These are phyloP conservation scores for Nitzschia palea DNA, from an alignment of 108 stramenopile genomes.

Conservation along the genomic window DNA sequence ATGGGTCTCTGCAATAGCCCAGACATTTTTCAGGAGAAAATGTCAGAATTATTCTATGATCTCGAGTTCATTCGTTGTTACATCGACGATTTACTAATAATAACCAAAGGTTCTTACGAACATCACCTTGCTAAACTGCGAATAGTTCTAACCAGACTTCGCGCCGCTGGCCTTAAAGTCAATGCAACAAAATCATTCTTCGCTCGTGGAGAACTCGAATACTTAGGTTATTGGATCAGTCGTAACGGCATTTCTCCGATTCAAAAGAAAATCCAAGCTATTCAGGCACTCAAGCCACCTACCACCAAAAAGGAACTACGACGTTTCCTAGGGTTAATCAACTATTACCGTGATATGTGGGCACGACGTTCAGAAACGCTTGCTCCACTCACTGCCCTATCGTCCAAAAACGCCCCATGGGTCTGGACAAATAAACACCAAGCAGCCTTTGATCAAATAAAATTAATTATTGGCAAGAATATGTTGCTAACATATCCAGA, in stretches of 20 bases:
- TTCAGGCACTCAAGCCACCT: slow-evolving; percentile 31
- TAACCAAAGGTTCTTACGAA: slow-evolving; percentile 34
- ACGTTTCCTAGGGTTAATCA: slow-evolving; percentile 34
- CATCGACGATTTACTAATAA: slow-evolving; percentile 46
- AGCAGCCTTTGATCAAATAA: slow-evolving; percentile 39
- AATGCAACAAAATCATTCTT: slow-evolving; percentile 60
- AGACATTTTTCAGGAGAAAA: slow-evolving; percentile 43
- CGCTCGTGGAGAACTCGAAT: slow-evolving; percentile 52
- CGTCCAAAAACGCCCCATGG: slow-evolving; percentile 10
- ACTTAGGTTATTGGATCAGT: slow-evolving; percentile 59
- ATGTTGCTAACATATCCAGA: slow-evolving; percentile 31
- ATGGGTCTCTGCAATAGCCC: slow-evolving; percentile 49
- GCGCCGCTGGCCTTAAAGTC: slow-evolving; percentile 34
- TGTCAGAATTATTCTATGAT: slow-evolving; percentile 30
- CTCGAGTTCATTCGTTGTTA: slow-evolving; percentile 30
- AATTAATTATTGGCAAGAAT: slow-evolving; percentile 21
- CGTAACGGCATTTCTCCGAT: slow-evolving; percentile 45
- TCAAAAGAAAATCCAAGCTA: slow-evolving; percentile 46
- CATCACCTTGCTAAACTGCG: slow-evolving; percentile 20
- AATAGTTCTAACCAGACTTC: slow-evolving; percentile 17
- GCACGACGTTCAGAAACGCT: slow-evolving; percentile 23
- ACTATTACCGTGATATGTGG: slow-evolving; percentile 38
- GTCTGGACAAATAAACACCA: slow-evolving; percentile 32
- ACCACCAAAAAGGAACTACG: slow-evolving; percentile 24
- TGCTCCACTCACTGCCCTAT: slow-evolving; percentile 27